Percentiles rank a stretch among this genome's conserved stretches.
Evolutionary conservation across 1,139 yeast species (phyloP).

Genomic region (Suhomyces choctaworum): DNA sequence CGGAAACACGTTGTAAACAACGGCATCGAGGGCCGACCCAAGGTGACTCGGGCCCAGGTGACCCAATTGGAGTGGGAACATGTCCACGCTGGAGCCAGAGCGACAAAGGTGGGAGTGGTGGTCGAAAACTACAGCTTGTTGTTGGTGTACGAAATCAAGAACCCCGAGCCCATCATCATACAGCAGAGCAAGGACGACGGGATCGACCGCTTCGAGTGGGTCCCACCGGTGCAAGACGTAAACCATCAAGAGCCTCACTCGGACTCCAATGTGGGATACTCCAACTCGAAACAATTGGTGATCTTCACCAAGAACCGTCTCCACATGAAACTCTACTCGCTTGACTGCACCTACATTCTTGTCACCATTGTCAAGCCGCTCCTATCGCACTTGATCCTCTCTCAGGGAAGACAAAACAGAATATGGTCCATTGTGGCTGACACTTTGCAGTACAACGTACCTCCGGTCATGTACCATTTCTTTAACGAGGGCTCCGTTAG

Average conservation of each 20-base stretch:
- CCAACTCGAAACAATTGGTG: conserved; percentile 35
- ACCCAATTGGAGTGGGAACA: conserved; percentile 33
- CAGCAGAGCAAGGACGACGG: conserved; percentile 32
- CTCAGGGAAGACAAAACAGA: conserved; percentile 19
- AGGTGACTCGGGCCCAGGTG: conserved; percentile 6
- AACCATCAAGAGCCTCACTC: not conserved
- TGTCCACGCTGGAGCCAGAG: conserved; percentile 12
- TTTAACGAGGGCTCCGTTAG: conserved; percentile 38
- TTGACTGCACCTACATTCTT: conserved; percentile 38
- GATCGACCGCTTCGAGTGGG: conserved; percentile 37
- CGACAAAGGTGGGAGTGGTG: conserved; percentile 31
- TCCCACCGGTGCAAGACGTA: conserved; percentile 23
- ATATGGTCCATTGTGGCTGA: conserved; percentile 33
- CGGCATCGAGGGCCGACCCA: conserved; percentile 6
- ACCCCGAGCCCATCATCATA: conserved; percentile 31
- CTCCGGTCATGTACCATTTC: conserved; percentile 36
- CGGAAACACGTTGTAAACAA: conserved; percentile 6
- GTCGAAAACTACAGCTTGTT: conserved; percentile 24
- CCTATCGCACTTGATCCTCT: conserved; percentile 16
- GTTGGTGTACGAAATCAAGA: conserved; percentile 24
- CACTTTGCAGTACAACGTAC: conserved; percentile 16
- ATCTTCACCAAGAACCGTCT: conserved; percentile 31
- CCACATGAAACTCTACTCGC: conserved; percentile 36
- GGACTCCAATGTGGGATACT: conserved; percentile 24
- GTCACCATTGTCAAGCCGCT: conserved; percentile 37